Percentiles rank a stretch among this genome's conserved stretches.
These are phyloP conservation scores for Musa troglodytarum DNA, from an alignment of 176 grass and related monocot species.

Conservation along the genomic window DNA sequence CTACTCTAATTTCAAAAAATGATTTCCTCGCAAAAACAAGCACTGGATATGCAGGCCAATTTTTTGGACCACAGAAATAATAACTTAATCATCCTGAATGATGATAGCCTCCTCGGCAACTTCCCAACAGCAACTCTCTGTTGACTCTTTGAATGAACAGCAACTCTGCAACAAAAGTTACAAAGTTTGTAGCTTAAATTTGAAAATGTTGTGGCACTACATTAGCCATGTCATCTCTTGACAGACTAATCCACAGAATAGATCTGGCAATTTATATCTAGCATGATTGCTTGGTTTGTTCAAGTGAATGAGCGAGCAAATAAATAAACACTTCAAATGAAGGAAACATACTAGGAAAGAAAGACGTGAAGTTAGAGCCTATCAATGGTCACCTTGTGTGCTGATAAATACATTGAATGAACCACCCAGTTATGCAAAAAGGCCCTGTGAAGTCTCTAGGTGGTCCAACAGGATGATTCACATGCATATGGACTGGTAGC, in stretches of 20 bases:
- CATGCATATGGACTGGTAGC: too few relatives aligned
- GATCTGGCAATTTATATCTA: neutral
- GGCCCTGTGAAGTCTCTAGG: too few relatives aligned
- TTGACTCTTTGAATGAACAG: conserved; percentile 21
- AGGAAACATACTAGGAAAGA: too few relatives aligned
- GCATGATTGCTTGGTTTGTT: neutral
- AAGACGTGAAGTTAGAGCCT: neutral
- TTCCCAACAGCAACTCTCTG: conserved; percentile 25
- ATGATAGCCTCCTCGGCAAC: conserved; percentile 43
- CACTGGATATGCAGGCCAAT: too few relatives aligned
- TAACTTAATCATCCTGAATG: conserved; percentile 45
- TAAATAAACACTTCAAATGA: too few relatives aligned
- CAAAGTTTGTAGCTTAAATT: neutral
- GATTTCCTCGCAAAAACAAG: too few relatives aligned
- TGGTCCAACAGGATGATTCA: too few relatives aligned
- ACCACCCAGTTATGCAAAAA: too few relatives aligned
- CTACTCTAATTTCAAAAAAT: too few relatives aligned
- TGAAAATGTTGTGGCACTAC: neutral
- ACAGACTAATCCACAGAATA: neutral
- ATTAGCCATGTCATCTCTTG: neutral
- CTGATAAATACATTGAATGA: too few relatives aligned
- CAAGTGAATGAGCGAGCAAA: too few relatives aligned
- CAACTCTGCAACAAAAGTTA: conserved; percentile 41
- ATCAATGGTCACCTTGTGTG: too few relatives aligned
- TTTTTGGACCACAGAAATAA: neutral